Base-by-base conservation (phyloP, 1,139 yeast species). In the Zygoascus hellenicus region DNA sequence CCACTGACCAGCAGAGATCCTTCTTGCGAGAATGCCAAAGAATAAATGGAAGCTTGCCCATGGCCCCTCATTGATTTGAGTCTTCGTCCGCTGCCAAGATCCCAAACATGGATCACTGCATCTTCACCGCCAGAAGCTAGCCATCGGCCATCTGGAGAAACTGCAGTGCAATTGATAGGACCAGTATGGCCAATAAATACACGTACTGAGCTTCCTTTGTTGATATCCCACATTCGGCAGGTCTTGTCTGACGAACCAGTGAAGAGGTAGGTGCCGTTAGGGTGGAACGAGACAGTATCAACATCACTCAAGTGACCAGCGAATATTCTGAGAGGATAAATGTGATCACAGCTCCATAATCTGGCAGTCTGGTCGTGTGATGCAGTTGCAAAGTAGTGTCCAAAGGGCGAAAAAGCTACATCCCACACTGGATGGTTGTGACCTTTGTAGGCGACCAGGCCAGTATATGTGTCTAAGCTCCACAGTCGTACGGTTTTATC, bases 391-490 rank as follows among this genome's bases (percentile, higher is more conserved):
- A 94, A 94, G 69, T 94, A 94, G 67, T 92, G 97, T 2, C 98
- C 98, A 60, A 86, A 71, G 1, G 98, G 98, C 3, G 96, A 83
- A 61, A 89, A 92, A 57, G 85, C 78, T 5, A 92, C 97, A 62
- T 94, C 98, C 98, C 98, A 94, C 28, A 94, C 84, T 1, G 98
- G 97, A 56, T 86, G 95, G 58, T 83, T 88, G 64, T 94, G 99
- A 4, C 97, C 97, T 63, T 87, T 88, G 67, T 92, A 92, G n/a
- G 92, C 78, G 2, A 92, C 98, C 44, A 94, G 73, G 1, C 95
- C 83, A 0, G 94, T 80, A 61, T 80, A 88, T 1, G 97, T 86
- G 61, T 92, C 98, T 62, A 88, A 70, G 1, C 96, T 87, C 99
- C 99, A 94, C 51, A 94, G 69, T 53, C 97, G 73, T 2, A 85